Base-by-base conservation (phyloP, 805 yeast species). In the Schizosaccharomyces japonicus region DNA sequence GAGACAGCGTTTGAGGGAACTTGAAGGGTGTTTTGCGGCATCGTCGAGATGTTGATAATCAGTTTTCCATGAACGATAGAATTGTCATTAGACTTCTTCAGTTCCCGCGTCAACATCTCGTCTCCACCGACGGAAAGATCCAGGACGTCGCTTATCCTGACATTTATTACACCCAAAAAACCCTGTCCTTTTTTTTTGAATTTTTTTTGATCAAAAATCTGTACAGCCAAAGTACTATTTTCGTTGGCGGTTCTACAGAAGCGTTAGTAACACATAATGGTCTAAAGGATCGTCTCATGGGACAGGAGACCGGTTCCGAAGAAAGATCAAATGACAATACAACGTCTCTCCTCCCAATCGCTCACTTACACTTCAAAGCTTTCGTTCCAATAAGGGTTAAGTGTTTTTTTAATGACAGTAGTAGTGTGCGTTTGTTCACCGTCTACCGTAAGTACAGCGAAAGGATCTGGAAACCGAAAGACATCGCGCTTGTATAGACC, bases 341-440 rank as follows among this genome's bases (percentile, higher is more conserved):
- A 13, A 19, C 2, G 13, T n/a, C 42, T 40, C 15, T 15, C 26
- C 19, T 5, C n/a, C 19, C 13, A 19, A 40, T 13, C 3, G 19
- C 25, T 17, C 28, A 55, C 65, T 19, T 70, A 71, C 63, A 90
- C 84, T 49, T 73, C 72, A 58, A 87, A 90, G 1, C 80, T 66
- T 63, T 90, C 95, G 63, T 90, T 85, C 99, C 99, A 90, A 64
- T 85, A 90, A 8, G 99, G 99, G 58, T 90, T 83, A 55, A 87
- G 66, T 2, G 96, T 90, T 63, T 82, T 84, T 58, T 83, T 82
- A 28, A 92, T 90, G 31, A 94, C 90, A 47, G 83, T 75, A 1
- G 99, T 90, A 17, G 95, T 80, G 58, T 83, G 83, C 1, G 96
- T 90, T 60, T 90, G 98, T 19, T 81, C 76, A 3, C 96, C 96